A percentile compares a stretch with the other conserved stretches of the same genome.
Conservation (phyloP, 1,139 yeast genomes). For the Hyphopichia buzzinii region DNA sequence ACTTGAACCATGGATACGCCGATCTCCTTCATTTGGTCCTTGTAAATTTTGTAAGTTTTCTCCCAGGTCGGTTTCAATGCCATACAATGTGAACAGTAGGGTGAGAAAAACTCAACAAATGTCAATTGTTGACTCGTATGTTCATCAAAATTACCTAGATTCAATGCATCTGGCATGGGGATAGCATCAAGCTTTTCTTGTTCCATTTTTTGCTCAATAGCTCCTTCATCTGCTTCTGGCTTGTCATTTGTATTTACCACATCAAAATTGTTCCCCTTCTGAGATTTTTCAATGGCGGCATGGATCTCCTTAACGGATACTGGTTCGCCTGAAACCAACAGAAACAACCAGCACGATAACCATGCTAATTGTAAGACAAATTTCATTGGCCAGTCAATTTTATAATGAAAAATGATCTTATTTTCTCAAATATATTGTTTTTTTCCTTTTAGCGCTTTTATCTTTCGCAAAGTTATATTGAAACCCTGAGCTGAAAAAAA, state of each 20-base stretch:
- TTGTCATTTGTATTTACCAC: no score
- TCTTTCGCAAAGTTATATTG: no score
- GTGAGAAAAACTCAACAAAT: constrained; percentile 65
- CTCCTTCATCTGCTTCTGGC: constrained; percentile 9
- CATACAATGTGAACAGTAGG: constrained; percentile 70
- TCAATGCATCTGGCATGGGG: constrained; percentile 23
- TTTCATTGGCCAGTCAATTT: neutral
- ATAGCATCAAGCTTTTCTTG: constrained; percentile 6
- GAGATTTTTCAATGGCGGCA: constrained; percentile 1
- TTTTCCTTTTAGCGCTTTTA: no score
- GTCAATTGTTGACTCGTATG: constrained; percentile 47
- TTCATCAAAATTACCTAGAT: constrained; percentile 39
- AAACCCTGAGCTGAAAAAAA: no score
- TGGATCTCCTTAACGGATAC: constrained; percentile 2
- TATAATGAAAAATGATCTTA: no score
- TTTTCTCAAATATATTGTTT: no score
- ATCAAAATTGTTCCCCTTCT: neutral
- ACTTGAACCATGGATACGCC: constrained; percentile 64
- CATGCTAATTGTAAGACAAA: neutral
- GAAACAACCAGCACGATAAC: constrained; percentile 1
- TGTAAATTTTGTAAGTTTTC: constrained; percentile 46
- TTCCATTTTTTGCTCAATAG: constrained; percentile 2
- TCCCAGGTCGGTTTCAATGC: constrained; percentile 66
- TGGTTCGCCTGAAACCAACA: neutral
- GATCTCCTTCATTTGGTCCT: constrained; percentile 32